Percentiles rank a stretch among this genome's conserved stretches.
Evolutionary conservation across 257 asterid species (phyloP).

Genomic region (Solanum dulcamara): DNA sequence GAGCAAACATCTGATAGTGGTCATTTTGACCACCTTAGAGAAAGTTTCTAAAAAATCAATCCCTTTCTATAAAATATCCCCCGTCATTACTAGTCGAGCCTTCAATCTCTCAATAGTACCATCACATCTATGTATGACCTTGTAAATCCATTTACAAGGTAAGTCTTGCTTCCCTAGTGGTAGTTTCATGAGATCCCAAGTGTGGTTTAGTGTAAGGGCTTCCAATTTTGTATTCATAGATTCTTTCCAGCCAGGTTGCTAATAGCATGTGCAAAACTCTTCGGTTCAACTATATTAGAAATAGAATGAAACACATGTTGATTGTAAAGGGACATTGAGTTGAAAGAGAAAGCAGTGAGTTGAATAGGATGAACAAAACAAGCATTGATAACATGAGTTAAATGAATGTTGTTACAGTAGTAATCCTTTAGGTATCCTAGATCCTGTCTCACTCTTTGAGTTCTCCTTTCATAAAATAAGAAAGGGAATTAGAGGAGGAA

Average conservation of each 20-base stretch:
- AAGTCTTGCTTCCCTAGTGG: background rate
- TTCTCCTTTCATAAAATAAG: too few species aligned
- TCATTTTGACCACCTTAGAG: background rate
- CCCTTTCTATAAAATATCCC: background rate
- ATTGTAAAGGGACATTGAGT: background rate
- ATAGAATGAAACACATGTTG: background rate
- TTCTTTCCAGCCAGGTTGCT: background rate
- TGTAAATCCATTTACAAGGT: background rate
- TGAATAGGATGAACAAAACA: background rate
- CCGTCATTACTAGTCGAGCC: background rate
- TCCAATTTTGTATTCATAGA: too few species aligned
- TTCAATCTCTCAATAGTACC: background rate
- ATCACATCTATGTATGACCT: background rate
- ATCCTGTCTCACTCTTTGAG: too few species aligned
- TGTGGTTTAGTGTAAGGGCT: background rate
- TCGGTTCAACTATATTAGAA: background rate
- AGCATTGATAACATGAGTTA: background rate
- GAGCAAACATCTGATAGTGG: background rate
- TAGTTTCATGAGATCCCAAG: background rate
- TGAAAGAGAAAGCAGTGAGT: background rate
- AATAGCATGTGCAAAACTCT: background rate
- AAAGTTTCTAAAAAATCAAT: background rate
- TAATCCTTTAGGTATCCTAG: too few species aligned
- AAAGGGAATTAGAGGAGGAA: too few species aligned
- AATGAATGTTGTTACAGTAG: too few species aligned